phyloP scores from a whole-genome alignment of 1,139 yeast genomes.

The Yamadazyma diddensiae region DNA sequence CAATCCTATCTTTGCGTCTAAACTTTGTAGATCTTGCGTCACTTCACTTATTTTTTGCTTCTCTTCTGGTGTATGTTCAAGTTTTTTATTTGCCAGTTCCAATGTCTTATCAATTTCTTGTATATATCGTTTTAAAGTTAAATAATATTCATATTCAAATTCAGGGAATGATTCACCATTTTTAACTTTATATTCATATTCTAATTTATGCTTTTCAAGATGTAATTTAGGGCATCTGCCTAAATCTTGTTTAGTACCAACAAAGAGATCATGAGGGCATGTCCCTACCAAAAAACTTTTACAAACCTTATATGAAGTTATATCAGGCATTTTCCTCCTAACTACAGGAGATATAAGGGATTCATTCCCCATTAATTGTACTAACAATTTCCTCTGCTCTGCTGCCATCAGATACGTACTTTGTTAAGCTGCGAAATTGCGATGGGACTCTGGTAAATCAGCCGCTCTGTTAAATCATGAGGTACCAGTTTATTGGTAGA shows the following conservation, averaged over 20 bases:
- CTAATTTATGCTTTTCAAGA: conserved; percentile 69
- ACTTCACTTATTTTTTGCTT: conserved; percentile 59
- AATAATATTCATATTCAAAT: conserved; percentile 66
- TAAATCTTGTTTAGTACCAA: conserved; percentile 78
- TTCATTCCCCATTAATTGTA: conserved; percentile 80
- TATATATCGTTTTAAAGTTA: conserved; percentile 52
- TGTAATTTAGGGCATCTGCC: conserved; percentile 82
- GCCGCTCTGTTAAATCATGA: conserved; percentile 18
- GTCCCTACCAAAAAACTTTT: conserved; percentile 78
- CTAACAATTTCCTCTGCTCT: conserved; percentile 73
- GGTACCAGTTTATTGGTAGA: conserved; percentile 40
- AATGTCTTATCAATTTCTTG: conserved; percentile 69
- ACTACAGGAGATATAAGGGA: conserved; percentile 38
- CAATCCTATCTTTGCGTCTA: conserved; percentile 66
- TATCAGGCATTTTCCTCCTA: conserved; percentile 42
- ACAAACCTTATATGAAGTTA: conserved; percentile 71
- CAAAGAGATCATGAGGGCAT: conserved; percentile 86
- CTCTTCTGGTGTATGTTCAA: conserved; percentile 81
- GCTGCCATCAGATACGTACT: too few relatives aligned
- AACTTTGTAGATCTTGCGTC: conserved; percentile 61
- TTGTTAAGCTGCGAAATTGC: too few relatives aligned
- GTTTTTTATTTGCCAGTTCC: conserved; percentile 58
- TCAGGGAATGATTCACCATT: conserved; percentile 61
- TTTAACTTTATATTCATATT: conserved; percentile 60
- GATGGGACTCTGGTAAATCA: too few relatives aligned